Percentiles rank a stretch among this genome's conserved stretches.
Conservation (phyloP, 2,329 filamentous ascomycete species). For the Epichloe scottii region DNA sequence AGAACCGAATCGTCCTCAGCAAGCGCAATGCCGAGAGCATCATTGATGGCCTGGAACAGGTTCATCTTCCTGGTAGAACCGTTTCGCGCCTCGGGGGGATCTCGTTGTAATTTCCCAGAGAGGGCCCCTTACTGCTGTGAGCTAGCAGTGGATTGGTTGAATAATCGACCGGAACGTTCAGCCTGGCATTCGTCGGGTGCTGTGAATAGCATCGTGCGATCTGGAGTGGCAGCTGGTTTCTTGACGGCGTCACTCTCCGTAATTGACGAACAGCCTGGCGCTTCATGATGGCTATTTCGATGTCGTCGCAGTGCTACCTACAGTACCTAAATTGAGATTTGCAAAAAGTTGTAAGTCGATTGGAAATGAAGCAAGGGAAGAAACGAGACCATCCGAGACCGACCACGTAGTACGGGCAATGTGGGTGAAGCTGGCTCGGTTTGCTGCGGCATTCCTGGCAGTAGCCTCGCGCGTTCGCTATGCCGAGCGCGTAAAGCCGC, state of each 20-base stretch:
- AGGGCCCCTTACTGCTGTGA: constrained; percentile 56
- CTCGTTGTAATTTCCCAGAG: constrained; percentile 54
- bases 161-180: constrained; percentile 86
- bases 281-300: constrained; percentile 15
- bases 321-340: neutral
- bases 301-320: constrained; percentile 5
- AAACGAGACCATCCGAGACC: neutral
- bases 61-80: constrained; percentile 78
- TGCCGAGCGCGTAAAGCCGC: neutral
- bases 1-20: constrained; percentile 74
- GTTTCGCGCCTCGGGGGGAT: constrained; percentile 53
- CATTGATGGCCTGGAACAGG: constrained; percentile 87
- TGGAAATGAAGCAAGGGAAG: neutral
- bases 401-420: neutral
- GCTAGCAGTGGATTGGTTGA: constrained; percentile 67
- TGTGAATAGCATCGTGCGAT: constrained; percentile 35
- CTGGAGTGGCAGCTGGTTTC: constrained; percentile 10
- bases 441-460: constrained; percentile 22
- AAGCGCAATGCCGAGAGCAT: constrained; percentile 72
- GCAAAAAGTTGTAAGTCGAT: neutral
- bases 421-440: constrained; percentile 17
- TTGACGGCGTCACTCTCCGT: constrained; percentile 14
- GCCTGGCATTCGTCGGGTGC: constrained; percentile 45
- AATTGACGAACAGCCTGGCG: constrained; percentile 19
- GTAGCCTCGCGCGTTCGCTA: neutral